Percentiles rank a stretch among this genome's conserved stretches.
These are phyloP conservation scores for Sicyos baderoa DNA, from an alignment of 306 rosid species.

Conservation along the genomic window DNA sequence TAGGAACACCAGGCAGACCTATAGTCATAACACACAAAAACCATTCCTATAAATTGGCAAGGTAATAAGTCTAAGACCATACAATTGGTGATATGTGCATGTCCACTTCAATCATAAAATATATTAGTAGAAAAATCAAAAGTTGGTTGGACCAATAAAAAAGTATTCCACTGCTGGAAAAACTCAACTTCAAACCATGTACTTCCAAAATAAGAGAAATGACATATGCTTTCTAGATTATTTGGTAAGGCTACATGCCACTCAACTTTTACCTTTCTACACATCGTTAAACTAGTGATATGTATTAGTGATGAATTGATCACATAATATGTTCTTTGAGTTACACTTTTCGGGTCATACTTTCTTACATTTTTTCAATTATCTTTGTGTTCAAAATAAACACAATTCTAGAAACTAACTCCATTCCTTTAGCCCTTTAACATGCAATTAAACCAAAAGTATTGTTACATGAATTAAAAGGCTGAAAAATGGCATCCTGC, in stretches of 20 bases:
- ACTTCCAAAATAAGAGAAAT: slow-evolving; percentile 17
- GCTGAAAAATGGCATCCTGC: slow-evolving; percentile 1
- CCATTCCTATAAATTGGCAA: slow-evolving; percentile 14
- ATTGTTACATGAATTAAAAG: background rate
- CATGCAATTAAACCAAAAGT: slow-evolving; percentile 8
- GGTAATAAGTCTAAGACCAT: background rate
- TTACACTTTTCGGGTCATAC: background rate
- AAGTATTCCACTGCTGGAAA: background rate
- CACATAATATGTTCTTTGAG: background rate
- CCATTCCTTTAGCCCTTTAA: slow-evolving; percentile 11
- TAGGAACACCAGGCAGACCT: background rate
- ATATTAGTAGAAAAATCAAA: slow-evolving; percentile 11
- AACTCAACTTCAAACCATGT: slow-evolving; percentile 7
- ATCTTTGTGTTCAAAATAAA: background rate
- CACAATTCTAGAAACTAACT: background rate
- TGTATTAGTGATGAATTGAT: no score
- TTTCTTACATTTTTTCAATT: background rate
- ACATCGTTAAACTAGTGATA: no score
- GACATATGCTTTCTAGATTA: background rate
- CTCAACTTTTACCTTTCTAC: slow-evolving; percentile 12
- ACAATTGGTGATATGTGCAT: slow-evolving; percentile 1
- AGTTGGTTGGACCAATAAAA: slow-evolving; percentile 18
- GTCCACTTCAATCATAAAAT: slow-evolving; percentile 3
- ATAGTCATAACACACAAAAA: slow-evolving; percentile 8
- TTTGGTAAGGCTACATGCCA: background rate